These are phyloP conservation scores for Lecanicillium sp. DNA, from an alignment of 2,329 filamentous ascomycete genomes.

Conservation along the genomic window DNA sequence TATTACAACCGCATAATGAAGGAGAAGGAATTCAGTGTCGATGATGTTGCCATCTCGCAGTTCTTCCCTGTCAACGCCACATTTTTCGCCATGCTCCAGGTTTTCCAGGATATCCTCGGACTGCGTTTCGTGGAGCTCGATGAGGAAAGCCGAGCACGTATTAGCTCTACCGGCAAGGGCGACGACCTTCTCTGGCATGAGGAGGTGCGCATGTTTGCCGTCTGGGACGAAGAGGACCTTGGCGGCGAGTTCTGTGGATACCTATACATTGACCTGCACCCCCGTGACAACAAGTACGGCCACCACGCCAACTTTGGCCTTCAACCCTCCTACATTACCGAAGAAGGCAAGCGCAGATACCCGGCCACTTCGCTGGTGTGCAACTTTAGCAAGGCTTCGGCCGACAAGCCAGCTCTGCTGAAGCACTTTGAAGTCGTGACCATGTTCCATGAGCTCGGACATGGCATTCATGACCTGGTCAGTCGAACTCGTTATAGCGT, in stretches of 20 bases:
- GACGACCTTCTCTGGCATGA: conserved; percentile 74
- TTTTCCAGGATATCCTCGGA: conserved; percentile 78
- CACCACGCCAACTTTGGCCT: conserved; percentile 82
- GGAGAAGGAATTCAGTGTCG: conserved; percentile 71
- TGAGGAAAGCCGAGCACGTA: conserved; percentile 53
- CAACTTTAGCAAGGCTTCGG: conserved; percentile 76
- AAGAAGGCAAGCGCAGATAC: conserved; percentile 64
- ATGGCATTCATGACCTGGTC: conserved; percentile 64
- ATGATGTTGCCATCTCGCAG: conserved; percentile 72
- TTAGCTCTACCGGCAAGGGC: conserved; percentile 60
- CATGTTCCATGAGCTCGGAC: conserved; percentile 70
- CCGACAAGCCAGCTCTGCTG: conserved; percentile 67
- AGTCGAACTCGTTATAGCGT: conserved; percentile 54
- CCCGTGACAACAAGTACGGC: conserved; percentile 73
- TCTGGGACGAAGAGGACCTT: conserved; percentile 70
- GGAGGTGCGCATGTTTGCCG: conserved; percentile 74
- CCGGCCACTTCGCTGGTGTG: conserved; percentile 75
- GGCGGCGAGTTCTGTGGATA: conserved; percentile 72
- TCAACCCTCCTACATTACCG: conserved; percentile 60
- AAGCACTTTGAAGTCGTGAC: conserved; percentile 81
- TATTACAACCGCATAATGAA: conserved; percentile 77
- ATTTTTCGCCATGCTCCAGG: conserved; percentile 70
- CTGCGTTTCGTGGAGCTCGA: conserved; percentile 69
- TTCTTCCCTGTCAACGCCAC: conserved; percentile 75
- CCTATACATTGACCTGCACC: conserved; percentile 75